These are phyloP conservation scores for Fusarium goolgardi DNA, from an alignment of 2,329 filamentous ascomycete genomes.

Conservation along the genomic window DNA sequence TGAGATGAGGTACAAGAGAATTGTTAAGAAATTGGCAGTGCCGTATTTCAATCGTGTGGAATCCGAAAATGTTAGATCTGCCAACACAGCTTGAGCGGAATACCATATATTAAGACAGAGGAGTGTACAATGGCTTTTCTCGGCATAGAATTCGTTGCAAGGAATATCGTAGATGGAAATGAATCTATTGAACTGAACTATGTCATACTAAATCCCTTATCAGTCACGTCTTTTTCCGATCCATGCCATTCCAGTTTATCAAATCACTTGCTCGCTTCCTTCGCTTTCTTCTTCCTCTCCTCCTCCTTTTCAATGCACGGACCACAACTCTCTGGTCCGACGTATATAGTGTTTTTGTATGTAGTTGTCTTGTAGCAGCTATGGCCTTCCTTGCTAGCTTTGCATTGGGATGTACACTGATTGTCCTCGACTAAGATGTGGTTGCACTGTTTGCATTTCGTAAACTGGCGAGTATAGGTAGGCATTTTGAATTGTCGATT, in stretches of 20 bases:
- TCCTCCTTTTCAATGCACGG: background rate
- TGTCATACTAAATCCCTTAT: background rate
- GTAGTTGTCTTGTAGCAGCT: background rate
- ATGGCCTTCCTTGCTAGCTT: background rate
- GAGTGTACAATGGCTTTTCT: background rate
- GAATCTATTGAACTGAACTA: background rate
- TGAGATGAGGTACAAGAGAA: too few relatives aligned
- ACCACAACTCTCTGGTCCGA: background rate
- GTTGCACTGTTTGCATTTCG: background rate
- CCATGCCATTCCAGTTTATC: too few relatives aligned
- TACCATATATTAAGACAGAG: background rate
- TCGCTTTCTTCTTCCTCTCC: background rate
- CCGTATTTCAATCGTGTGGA: background rate
- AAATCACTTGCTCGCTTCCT: background rate
- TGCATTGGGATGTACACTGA: background rate
- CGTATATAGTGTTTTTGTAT: background rate
- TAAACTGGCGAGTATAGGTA: background rate
- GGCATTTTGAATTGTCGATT: background rate
- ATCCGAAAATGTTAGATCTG: background rate
- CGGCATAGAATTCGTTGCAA: background rate
- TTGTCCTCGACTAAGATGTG: background rate
- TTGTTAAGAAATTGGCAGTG: background rate
- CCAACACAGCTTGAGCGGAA: background rate
- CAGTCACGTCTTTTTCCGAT: background rate
- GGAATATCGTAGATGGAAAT: rapidly evolving